These are phyloP conservation scores for Akebia trifoliata DNA, from an alignment of 164 flowering plant species.

Conservation along the genomic window DNA sequence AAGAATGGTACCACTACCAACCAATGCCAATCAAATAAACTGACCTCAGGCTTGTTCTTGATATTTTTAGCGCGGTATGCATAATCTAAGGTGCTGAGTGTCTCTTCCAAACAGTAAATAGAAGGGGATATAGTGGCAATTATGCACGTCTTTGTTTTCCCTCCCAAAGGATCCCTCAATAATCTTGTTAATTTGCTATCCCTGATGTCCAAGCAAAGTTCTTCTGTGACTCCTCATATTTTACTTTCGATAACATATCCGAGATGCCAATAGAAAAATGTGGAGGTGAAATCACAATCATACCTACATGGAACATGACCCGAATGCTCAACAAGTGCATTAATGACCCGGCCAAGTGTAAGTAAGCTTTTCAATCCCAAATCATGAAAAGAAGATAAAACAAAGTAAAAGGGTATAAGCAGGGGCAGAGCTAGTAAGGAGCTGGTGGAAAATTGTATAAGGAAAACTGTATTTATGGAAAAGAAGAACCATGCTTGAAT, in stretches of 20 bases:
- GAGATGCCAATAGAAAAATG: constrained; percentile 6
- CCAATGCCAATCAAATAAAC: constrained; percentile 15
- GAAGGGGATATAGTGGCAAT: constrained; percentile 83
- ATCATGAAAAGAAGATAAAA: not conserved
- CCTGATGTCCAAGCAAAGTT: constrained; percentile 35
- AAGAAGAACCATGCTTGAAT: too few relatives aligned
- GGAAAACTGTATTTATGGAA: too few relatives aligned
- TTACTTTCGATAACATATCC: not conserved
- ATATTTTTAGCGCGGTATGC: constrained; percentile 98
- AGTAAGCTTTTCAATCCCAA: constrained; percentile 79
- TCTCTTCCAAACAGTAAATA: constrained; percentile 73
- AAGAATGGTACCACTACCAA: not conserved
- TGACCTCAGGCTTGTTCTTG: constrained; percentile 91
- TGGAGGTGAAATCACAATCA: constrained; percentile 1
- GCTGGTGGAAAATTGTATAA: too few relatives aligned
- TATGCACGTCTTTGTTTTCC: constrained; percentile 87
- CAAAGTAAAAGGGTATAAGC: too few relatives aligned
- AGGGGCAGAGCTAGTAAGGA: too few relatives aligned
- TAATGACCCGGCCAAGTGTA: constrained; percentile 84
- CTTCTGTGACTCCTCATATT: not conserved
- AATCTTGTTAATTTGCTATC: constrained; percentile 83
- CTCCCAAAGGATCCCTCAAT: constrained; percentile 81
- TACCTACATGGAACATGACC: constrained; percentile 87
- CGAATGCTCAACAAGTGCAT: constrained; percentile 78
- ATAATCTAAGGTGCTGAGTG: constrained; percentile 92